These are phyloP conservation scores for Theobroma cacao DNA, from an alignment of 345 rosid genomes.

Conservation along the genomic window DNA sequence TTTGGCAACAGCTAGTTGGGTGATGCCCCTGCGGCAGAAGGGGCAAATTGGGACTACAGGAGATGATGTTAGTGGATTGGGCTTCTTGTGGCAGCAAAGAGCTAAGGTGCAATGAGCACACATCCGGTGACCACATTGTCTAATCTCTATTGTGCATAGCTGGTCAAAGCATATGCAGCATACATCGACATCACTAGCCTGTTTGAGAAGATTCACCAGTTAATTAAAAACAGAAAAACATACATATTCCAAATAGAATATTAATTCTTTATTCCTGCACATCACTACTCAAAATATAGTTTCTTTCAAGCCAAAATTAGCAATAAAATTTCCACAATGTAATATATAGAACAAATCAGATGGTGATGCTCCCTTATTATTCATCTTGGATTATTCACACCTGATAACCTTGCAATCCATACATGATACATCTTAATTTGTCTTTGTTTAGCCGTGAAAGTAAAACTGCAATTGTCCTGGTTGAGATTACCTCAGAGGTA, in stretches of 20 bases:
- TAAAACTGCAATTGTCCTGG: not conserved
- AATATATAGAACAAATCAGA: not conserved
- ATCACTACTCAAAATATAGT: not conserved
- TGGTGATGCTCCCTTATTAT: not conserved
- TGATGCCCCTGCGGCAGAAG: slow-evolving; percentile 27
- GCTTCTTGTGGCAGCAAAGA: slow-evolving; percentile 37
- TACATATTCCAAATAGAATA: not conserved
- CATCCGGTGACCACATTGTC: slow-evolving; percentile 31
- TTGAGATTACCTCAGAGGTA: slow-evolving; percentile 35
- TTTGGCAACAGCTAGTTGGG: slow-evolving; percentile 18
- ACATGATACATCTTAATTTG: not conserved
- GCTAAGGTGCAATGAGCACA: slow-evolving; percentile 33
- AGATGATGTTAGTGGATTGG: slow-evolving; percentile 14
- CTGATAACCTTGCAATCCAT: not conserved
- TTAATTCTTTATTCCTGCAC: not conserved
- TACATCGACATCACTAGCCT: slow-evolving; percentile 24
- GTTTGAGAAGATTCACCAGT: slow-evolving; percentile 3
- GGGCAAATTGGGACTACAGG: slow-evolving; percentile 26
- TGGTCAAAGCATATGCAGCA: slow-evolving; percentile 40
- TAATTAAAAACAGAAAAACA: not conserved
- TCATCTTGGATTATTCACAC: not conserved
- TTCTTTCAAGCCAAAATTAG: not conserved
- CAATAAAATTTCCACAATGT: not conserved
- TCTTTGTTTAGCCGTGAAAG: not conserved
- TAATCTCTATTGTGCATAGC: slow-evolving; percentile 32